Base-by-base conservation (phyloP, 164 flowering plant genomes). In the Nymphaea colorata region DNA sequence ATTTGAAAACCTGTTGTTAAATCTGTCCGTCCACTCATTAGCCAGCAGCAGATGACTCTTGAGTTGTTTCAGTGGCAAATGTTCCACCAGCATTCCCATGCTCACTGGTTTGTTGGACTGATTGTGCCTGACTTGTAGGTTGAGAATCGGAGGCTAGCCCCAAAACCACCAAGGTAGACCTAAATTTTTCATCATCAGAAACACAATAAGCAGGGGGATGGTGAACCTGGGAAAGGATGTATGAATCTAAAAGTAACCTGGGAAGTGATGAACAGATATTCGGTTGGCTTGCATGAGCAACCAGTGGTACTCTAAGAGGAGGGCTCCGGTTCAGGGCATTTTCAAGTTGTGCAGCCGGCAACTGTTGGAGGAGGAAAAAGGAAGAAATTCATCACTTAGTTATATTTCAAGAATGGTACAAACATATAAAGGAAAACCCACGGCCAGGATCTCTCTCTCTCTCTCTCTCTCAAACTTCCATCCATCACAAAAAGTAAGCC, bases 311-410 rank as follows among this genome's bases (percentile, higher is more conserved):
- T 73, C 76, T 94, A 25, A 94, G 81, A 36, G 85, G 85, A 36
- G 88, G 71, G 61, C 55, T 87, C 79, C 80, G 87, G 72, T 82
- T 87, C 68, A 94, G 74, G 42, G 98, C 98, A 80, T 78, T 87
- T 77, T 90, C 98, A 55, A 91, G 89, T 73, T 90, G 97, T 12
- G 84, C 84, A 6, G 95, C 82, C 72, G 99, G 99, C 61, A 94
- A 81, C 99, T 94, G 87, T 60, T 42, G 63, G 36, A 25, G 36
- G 36, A 25, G 36, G 36, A 25, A 25, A 25, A 25, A 25, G 36
- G 36, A 36, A 78, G 57, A 62, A 69, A 47, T 51, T 43, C 5
- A 25, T 14, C 3, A 47, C 60, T 61, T 61, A 61, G 63, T 61
- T 61, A 8, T 55, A 15, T 55, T 55, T 25, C 36, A 25, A 25